phyloP scores from a whole-genome alignment of 768 basidiomycete species.

The Cystobasidium onofrii region DNA sequence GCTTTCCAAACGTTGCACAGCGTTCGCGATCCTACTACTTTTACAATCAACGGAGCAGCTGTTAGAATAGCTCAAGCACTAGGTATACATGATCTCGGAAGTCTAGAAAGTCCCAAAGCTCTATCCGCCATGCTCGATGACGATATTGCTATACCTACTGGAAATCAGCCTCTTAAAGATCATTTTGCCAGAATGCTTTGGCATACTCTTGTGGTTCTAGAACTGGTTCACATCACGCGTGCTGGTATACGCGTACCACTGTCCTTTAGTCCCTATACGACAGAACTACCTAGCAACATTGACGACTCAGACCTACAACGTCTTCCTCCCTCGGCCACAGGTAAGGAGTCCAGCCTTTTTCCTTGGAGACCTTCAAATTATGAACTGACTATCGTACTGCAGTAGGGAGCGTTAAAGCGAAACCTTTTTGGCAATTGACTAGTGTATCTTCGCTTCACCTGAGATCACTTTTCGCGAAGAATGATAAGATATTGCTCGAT shows the following conservation, averaged over 20 bases:
- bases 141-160: slow-evolving; percentile 5
- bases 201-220: background rate
- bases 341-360: background rate
- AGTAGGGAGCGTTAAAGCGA: background rate
- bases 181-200: background rate
- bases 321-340: background rate
- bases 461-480: background rate
- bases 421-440: slow-evolving; percentile 2
- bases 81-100: background rate
- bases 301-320: background rate
- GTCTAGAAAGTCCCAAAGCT: background rate
- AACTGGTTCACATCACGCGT: background rate
- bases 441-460: background rate
- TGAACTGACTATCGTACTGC: background rate
- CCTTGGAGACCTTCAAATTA: background rate
- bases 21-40: background rate
- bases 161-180: background rate
- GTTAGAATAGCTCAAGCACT: slow-evolving; percentile 23
- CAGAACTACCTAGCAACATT: background rate
- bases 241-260: background rate
- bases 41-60: slow-evolving; percentile 5
- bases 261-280: background rate
- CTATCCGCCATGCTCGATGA: background rate
- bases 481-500: background rate
- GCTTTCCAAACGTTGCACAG: background rate